Evolutionary conservation across 768 basidiomycete species (phyloP).

Genomic region (Mycena pura): DNA sequence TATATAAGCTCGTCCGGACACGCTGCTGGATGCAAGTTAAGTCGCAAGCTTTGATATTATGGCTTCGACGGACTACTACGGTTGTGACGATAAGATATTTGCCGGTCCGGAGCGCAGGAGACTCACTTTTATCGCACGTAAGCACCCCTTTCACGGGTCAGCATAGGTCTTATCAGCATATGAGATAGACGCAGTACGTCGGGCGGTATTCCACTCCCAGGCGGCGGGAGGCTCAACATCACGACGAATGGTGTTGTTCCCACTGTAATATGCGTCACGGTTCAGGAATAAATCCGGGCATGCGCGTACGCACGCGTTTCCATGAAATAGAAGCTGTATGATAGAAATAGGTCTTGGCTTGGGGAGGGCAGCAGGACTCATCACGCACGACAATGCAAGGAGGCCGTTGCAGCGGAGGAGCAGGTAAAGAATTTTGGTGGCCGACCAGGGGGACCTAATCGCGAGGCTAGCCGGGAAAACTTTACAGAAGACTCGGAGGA

Average conservation of each 20-base stretch:
- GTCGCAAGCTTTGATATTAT: too few species aligned
- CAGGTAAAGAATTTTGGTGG: conserved; percentile 3
- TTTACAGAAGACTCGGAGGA: too few species aligned
- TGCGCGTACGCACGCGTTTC: conserved; percentile 1
- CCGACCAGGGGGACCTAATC: conserved; percentile 1
- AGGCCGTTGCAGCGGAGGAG: conserved; percentile 10
- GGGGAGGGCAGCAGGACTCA: background rate
- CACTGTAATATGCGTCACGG: background rate
- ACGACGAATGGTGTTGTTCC: conserved; percentile 1
- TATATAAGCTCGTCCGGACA: too few species aligned
- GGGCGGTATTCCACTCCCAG: background rate
- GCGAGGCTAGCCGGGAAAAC: background rate
- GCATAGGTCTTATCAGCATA: background rate
- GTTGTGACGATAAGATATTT: too few species aligned
- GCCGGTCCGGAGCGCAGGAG: too few species aligned
- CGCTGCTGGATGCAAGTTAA: too few species aligned
- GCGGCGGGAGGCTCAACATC: background rate
- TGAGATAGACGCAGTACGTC: background rate
- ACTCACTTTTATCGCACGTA: too few species aligned
- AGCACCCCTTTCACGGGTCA: background rate
- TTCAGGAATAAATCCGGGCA: background rate
- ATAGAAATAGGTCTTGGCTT: background rate
- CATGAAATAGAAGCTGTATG: conserved; percentile 16
- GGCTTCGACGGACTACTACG: too few species aligned
- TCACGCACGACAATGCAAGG: background rate